Evolutionary conservation across 352 stramenopile genomes (phyloP), one percentile per base, ranked within the genome.

Genomic region (Globisporangium spiculum): DNA sequence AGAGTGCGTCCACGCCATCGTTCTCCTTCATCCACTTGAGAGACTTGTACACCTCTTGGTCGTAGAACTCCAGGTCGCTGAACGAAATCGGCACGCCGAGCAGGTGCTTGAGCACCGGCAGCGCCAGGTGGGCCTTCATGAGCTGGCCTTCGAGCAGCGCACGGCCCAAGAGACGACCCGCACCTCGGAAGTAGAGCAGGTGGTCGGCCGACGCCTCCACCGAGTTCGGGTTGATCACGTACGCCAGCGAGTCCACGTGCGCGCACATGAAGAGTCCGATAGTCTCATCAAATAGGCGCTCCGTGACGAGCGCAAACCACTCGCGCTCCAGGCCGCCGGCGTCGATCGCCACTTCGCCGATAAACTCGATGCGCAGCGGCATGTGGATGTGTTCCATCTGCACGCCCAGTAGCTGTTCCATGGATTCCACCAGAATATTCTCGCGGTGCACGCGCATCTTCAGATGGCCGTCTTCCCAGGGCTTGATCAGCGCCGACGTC

Each of bases 181-280:
- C 85, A 65, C 98, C 98, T 59, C 97, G 93, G 77, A 99, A 99
- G 80, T 99, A 99, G n/a, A 98, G 78, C 66, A 99, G 73, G 74
- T 99, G 97, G 70, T 99, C 88, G 1, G 97, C 94, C 67, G 84
- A 92, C 1, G 86, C 86, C 61, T 94, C 83, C 10, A 90, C 77
- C 22, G 85, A 92, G 74, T 93, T 93, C 16, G 84, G 79, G 74
- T 94, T 93, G 69, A 95, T 92, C 61, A 91, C 83, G 63, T 92
- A 95, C 57, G 82, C 82, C 20, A 91, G 67, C 24, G 87, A 92
- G 63, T 93, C 85, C 10, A 91, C 85, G 74, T 92, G 85, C 4
- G 84, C 83, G 62, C 83, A 92, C 84, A 91, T 91, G 69, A 97
- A 98, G 1, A 97, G 75, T 0, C 89, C 91, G 63, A 93, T 90